Base-by-base conservation (phyloP, 257 asterid species). In the Nicotiana knightiana region DNA sequence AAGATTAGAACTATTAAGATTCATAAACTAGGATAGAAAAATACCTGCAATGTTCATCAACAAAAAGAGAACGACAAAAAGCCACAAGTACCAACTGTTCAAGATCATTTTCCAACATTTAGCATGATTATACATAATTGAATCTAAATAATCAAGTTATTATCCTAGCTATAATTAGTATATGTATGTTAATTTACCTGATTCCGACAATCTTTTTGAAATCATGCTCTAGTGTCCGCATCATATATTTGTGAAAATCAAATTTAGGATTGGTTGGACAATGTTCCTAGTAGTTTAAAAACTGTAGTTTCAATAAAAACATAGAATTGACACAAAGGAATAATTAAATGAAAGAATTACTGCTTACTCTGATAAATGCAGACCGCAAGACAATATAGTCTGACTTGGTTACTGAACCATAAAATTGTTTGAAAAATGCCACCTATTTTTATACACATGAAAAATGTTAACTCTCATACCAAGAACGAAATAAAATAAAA, bases 61-160 rank as follows among this genome's bases (percentile, higher is more conserved):
- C 93, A 96, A 87, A 88, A 96, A 94, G 83, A 92, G 48, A 51
- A 96, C 91, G 61, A 90, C 97, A 85, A 96, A 96, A 57, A 94
- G 81, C 99, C 99, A 96, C 84, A 96, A 86, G 88, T 90, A 96
- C 97, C 95, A 91, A 89, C 98, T 96, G 97, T 78, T 64, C 35
- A 75, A 81, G 70, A 86, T 53, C 65, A 87, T 43, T 80, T 70
- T 78, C 76, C 57, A 46, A 48, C 3, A 35, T 9, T 61, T 65
- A 81, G 66, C 66, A 7, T 28, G 80, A 75, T 28, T 73, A 75
- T 15, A 75, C 12, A 53, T 28, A 35, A 5, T 0, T 37, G 18
- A 24, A 83, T 43, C n/a, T 9, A 75, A 75, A 53, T 10, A 4
- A 43, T 5, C 15, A 46, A 28, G 6, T 75, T 9, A 58, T 12